Evolutionary conservation across 768 basidiomycete genomes (phyloP), one percentile per base, ranked within the genome.

Genomic region (Boletus huronensis): DNA sequence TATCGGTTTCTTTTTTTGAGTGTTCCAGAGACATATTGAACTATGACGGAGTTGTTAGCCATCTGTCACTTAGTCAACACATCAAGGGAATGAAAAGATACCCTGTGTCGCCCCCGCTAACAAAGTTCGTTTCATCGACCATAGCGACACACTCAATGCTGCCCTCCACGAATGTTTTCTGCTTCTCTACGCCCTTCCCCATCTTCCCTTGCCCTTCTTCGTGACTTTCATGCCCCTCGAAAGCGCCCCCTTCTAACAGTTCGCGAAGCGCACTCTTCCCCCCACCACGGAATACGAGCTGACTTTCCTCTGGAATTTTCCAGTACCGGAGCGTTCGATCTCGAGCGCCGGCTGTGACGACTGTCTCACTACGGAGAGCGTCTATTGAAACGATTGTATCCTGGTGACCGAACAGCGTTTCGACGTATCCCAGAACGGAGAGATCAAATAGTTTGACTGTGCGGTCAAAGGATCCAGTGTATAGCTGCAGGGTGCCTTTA

Each of bases 61-160:
- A 40, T 29, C 52, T 41, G 35, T 7, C 6, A 17, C 23, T 8
- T 28, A 21, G 50, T 25, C 31, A 48, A 36, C 17, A 49, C 10
- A 16, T 25, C 38, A 55, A 47, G 41, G 40, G 36, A 32, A 52
- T 6, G 23, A 28, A 44, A 35, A 46, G 88, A 56, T 70, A 94
- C 94, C 96, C 97, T 65, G 90, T 95, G 70, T 99, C 95, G 5
- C 97, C 97, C 1, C 96, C 96, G 58, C 85, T 95, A 35, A 98
- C 72, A 68, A 98, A 95, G 6, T 87, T 91, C 32, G 82, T 82
- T 73, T 98, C 96, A 69, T 99, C 97, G 50, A 99, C 79, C 94
- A 98, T 94, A 14, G 90, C 86, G 16, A 96, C 87, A 60, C 86
- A 88, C 52, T 98, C 95, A 48, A 98, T 77, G 63, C 90, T 93